Evolutionary conservation across 2,329 filamentous ascomycete genomes (phyloP).

Genomic region (Hypoxylon sp.): DNA sequence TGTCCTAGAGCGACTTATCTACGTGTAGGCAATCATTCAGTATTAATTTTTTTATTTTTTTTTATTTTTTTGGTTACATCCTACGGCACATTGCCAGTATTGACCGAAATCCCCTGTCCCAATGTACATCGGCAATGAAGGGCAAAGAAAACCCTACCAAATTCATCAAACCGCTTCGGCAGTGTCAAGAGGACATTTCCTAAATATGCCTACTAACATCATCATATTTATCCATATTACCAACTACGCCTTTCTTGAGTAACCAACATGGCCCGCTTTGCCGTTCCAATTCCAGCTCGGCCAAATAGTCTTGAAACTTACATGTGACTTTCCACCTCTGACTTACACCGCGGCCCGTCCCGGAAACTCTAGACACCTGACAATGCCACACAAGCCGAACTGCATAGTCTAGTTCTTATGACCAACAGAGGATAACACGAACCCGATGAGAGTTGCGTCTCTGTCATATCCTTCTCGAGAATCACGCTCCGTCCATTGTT

Average conservation of each 20-base stretch:
- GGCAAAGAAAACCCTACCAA: not conserved
- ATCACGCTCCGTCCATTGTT: slow-evolving; percentile 57
- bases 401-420: slow-evolving; percentile 8
- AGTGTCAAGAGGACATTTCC: not conserved
- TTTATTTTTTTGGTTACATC: not conserved
- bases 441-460: slow-evolving; percentile 36
- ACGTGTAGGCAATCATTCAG: not conserved
- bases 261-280: not conserved
- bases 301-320: not conserved
- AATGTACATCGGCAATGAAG: not conserved
- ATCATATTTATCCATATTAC: not conserved
- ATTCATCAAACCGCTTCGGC: not conserved
- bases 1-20: slow-evolving; percentile 6
- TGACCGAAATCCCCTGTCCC: not conserved
- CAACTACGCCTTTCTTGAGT: not conserved
- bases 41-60: not conserved
- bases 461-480: slow-evolving; percentile 33
- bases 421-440: slow-evolving; percentile 23
- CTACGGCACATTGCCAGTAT: not conserved
- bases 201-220: not conserved
- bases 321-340: not conserved
- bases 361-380: not conserved
- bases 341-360: not conserved
- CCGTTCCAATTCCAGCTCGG: not conserved
- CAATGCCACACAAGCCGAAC: not conserved